phyloP scores from a whole-genome alignment of 257 asterid genomes.

The Penstemon newberryi region DNA sequence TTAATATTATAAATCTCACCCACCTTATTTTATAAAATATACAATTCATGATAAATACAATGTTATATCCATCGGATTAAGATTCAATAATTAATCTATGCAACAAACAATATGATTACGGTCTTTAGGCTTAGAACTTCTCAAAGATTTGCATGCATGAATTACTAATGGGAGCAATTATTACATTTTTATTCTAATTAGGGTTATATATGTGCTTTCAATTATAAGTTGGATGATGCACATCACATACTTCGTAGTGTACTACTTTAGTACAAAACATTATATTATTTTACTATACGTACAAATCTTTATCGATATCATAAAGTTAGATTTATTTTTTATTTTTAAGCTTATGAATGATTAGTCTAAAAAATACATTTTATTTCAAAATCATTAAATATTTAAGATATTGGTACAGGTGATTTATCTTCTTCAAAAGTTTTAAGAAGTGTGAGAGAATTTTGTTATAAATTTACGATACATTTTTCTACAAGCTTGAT shows the following conservation, averaged over 20 bases:
- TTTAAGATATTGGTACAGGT: no score
- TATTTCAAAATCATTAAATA: no score
- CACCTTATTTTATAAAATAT: neutral
- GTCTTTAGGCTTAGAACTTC: constrained; percentile 43
- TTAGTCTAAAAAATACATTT: neutral
- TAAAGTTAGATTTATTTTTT: constrained; percentile 3
- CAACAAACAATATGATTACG: constrained; percentile 35
- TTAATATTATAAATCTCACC: neutral
- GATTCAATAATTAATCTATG: constrained; percentile 25
- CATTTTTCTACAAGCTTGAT: no score
- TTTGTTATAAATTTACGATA: no score
- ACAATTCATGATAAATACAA: no score
- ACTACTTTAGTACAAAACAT: constrained; percentile 12
- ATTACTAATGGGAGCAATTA: constrained; percentile 41
- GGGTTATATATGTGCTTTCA: constrained; percentile 34
- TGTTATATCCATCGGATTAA: constrained; percentile 15
- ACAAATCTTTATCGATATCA: constrained; percentile 7
- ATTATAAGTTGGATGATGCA: constrained; percentile 35
- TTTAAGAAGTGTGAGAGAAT: no score
- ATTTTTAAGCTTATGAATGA: neutral
- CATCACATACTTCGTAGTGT: constrained; percentile 27
- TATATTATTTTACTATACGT: neutral
- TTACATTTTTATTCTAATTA: constrained; percentile 45
- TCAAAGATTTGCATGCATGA: constrained; percentile 39
- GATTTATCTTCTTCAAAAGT: no score